Conservation (phyloP, 2,329 filamentous ascomycete genomes). For the Fusarium oligoseptatum region DNA sequence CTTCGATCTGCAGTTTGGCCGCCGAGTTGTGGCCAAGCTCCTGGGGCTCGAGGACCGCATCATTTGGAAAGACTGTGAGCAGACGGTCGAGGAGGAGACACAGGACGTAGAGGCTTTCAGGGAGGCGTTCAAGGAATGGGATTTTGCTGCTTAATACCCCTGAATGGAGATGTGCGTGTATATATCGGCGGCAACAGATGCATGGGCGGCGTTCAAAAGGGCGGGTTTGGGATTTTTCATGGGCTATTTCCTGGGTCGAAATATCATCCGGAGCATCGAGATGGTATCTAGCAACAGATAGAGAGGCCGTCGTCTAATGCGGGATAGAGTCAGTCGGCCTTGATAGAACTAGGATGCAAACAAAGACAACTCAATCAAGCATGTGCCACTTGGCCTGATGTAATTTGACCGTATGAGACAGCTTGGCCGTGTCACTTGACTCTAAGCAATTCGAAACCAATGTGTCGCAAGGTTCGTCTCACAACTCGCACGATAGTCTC, state of each 20-base stretch:
- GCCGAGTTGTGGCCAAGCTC: constrained; percentile 89
- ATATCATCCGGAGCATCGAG: not conserved
- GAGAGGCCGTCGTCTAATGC: not conserved
- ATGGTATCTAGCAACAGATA: not conserved
- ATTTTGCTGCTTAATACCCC: constrained; percentile 72
- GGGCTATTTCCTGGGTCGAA: not conserved
- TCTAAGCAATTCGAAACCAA: not conserved
- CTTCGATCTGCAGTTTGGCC: constrained; percentile 92
- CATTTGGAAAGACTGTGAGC: constrained; percentile 87
- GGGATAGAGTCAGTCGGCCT: not conserved
- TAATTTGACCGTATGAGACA: not conserved
- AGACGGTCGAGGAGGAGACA: constrained; percentile 82
- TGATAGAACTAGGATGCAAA: not conserved
- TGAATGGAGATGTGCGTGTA: constrained; percentile 4
- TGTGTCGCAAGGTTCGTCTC: not conserved
- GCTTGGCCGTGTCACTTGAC: not conserved
- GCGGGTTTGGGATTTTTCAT: constrained; percentile 8
- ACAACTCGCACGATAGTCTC: not conserved
- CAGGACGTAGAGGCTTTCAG: constrained; percentile 85
- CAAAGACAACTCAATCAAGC: not conserved
- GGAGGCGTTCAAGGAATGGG: constrained; percentile 84
- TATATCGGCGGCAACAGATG: not conserved
- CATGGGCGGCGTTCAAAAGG: constrained; percentile 40
- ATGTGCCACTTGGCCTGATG: not conserved
- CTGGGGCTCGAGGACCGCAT: constrained; percentile 82